Base-by-base conservation (phyloP, 2,329 filamentous ascomycete genomes). In the Neonectria coccinea region DNA sequence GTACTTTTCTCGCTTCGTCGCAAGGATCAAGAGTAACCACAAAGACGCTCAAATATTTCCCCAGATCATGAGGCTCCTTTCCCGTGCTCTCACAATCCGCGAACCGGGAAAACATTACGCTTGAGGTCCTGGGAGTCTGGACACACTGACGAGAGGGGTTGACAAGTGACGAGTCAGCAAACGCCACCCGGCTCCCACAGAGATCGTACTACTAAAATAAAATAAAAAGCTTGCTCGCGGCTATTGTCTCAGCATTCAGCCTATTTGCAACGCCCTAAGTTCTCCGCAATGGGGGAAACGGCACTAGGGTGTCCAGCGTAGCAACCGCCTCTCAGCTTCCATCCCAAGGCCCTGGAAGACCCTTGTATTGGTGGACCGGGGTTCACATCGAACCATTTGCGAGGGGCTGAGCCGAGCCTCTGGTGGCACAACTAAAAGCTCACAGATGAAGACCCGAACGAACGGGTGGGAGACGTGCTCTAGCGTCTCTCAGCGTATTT, bases 241-340 rank as follows among this genome's bases (percentile, higher is more conserved):
- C 29, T 52, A 56, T 62, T 62, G 27, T 56, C 44, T 27, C 20
- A 20, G 7, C 29, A 62, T 62, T 62, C 56, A 62, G 59, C 12
- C 59, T 62, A 56, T 56, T 39, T 52, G 36, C 39, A 9, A 22
- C 3, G 27, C 42, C 59, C 33, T 12, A 11, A 20, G 12, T 42
- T 44, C 36, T 29, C 27, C 33, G 11, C 39, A 39, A 20, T 10
- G 11, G 44, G 27, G 4, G 31, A 11, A n/a, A 11, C 42, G 16
- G 36, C 41, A 27, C 50, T n/a, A 25, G 20, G 20, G 2, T 7
- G 16, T 41, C 10, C 18, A 16, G 27, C 18, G 42, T 33, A 50
- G 39, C 45, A 18, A 39, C 29, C 10, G 20, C 27, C 44, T 44
- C 14, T 18, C 16, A 51, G 52, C 36, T 14, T 55, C 39, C 20